Evolutionary conservation across 1,284 basidiomycete species (phyloP).

Genomic region (Laetiporus sulphureus): DNA sequence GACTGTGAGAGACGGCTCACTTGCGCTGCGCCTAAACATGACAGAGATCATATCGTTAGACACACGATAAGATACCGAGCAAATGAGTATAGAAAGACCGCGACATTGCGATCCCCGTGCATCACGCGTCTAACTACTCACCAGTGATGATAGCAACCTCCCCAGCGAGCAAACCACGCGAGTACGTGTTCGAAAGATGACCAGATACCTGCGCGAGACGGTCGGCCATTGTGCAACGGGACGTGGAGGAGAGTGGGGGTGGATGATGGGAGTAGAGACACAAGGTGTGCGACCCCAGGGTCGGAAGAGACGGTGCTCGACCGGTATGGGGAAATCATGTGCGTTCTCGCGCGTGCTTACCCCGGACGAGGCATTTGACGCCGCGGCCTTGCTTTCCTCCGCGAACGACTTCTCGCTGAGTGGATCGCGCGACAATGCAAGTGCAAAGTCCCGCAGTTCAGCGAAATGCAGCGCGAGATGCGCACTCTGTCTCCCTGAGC

Average conservation of each 20-base stretch:
- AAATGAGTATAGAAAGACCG: no score
- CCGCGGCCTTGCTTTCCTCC: no score
- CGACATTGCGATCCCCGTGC: not conserved
- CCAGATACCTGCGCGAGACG: constrained; percentile 67
- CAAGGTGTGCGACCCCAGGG: not conserved
- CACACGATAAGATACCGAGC: no score
- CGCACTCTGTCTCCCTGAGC: no score
- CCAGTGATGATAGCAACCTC: constrained; percentile 86
- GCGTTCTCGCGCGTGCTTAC: not conserved
- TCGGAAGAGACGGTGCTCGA: not conserved
- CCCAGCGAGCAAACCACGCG: constrained; percentile 62
- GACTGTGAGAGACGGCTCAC: constrained; percentile 26
- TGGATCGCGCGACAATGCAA: no score
- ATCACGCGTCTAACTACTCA: constrained; percentile 13
- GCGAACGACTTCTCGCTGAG: no score
- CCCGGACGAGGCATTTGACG: no score
- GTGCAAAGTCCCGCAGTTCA: no score
- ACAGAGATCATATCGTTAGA: no score
- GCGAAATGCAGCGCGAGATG: no score
- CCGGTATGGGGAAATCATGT: constrained; percentile 5
- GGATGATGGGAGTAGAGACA: constrained; percentile 8
- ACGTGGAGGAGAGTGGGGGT: not conserved
- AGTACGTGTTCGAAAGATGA: constrained; percentile 54
- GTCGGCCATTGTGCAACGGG: constrained; percentile 40
- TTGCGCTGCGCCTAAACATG: constrained; percentile 70